A percentile compares a stretch with the other conserved stretches of the same genome.
Evolutionary conservation across 208 protist species (phyloP).

Genomic region (Acanthamoeba castellanii): DNA sequence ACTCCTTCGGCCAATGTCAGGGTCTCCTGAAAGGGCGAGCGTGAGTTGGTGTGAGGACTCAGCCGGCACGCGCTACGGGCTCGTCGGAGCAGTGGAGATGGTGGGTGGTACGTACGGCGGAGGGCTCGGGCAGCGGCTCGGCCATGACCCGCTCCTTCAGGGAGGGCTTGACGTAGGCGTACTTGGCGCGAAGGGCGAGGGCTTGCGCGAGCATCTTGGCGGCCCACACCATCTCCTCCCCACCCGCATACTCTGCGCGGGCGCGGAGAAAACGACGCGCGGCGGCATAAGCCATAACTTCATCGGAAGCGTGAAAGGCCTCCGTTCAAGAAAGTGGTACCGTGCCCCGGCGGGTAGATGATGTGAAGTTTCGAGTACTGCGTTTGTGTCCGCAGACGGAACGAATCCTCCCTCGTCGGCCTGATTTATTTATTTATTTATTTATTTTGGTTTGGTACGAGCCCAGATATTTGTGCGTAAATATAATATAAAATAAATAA

Average conservation of each 20-base stretch:
- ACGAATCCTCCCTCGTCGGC: slow-evolving; percentile 54
- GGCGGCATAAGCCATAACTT: background rate
- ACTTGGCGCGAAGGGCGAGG: background rate
- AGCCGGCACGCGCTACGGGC: background rate
- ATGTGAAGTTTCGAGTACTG: slow-evolving; percentile 51
- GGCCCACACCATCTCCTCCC: slow-evolving; percentile 40
- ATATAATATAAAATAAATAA: background rate
- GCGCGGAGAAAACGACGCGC: background rate
- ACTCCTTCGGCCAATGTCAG: slow-evolving; percentile 37
- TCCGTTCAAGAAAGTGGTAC: background rate
- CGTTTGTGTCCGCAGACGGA: slow-evolving; percentile 37
- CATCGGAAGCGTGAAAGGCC: too few species aligned
- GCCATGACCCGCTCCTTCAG: background rate
- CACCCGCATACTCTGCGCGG: background rate
- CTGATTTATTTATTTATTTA: background rate
- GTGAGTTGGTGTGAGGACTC: background rate
- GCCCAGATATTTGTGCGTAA: too few species aligned
- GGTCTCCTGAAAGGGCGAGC: background rate
- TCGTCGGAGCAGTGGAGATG: background rate
- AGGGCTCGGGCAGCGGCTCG: background rate
- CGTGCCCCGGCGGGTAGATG: slow-evolving; percentile 28
- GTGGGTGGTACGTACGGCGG: background rate
- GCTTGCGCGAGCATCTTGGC: slow-evolving; percentile 37
- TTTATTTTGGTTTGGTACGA: background rate
- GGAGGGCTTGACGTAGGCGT: slow-evolving; percentile 11